Evolutionary conservation across 2,329 filamentous ascomycete genomes (phyloP).

Genomic region (Diaporthe nobilis): DNA sequence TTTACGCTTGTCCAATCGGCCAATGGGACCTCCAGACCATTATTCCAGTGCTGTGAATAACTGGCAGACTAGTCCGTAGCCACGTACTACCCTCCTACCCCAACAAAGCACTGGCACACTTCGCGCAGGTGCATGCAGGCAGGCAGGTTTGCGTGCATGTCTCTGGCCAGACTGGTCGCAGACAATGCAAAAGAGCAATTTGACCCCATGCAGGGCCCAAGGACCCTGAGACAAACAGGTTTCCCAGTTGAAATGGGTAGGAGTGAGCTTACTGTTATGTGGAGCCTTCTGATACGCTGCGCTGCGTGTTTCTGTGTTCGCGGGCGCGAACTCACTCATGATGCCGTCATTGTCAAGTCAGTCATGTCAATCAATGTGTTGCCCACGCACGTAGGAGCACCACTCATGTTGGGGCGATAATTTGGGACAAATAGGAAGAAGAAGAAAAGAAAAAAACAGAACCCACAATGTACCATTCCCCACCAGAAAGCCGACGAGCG

Average conservation of each 20-base stretch:
- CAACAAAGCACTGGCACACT: background rate
- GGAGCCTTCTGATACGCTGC: constrained; percentile 2
- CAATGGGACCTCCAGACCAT: background rate
- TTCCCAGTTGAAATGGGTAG: background rate
- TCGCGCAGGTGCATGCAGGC: background rate
- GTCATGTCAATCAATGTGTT: background rate
- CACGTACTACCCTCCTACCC: background rate
- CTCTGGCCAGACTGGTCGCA: constrained; percentile 13
- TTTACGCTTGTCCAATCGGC: background rate
- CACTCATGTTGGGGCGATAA: background rate
- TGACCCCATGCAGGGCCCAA: constrained; percentile 24
- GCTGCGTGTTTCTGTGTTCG: background rate
- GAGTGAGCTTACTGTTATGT: background rate
- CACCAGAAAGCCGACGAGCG: background rate
- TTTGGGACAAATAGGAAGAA: background rate
- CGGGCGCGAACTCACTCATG: background rate
- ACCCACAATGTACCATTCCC: too few species aligned
- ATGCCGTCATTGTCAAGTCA: constrained; percentile 22
- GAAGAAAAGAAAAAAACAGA: background rate
- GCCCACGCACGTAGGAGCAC: background rate
- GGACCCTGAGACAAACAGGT: constrained; percentile 28
- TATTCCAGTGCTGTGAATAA: background rate
- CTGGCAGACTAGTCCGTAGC: background rate
- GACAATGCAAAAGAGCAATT: background rate
- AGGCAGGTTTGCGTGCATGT: background rate